Conservation (phyloP, 208 protist genomes). For the Leishmania aethiopica region DNA sequence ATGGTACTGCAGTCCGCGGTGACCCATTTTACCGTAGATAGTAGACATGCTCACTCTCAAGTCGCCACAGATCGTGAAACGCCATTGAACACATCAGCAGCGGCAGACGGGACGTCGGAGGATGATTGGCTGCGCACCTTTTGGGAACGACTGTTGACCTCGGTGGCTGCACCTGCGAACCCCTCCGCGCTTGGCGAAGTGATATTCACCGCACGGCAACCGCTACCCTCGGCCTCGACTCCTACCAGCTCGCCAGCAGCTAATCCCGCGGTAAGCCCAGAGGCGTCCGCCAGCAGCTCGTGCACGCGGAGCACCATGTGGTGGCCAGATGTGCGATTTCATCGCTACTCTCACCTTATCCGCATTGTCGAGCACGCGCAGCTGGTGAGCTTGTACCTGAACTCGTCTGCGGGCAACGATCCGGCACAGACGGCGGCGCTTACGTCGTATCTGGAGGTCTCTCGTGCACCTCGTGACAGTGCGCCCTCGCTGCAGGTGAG, state of each 20-base stretch:
- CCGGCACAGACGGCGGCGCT: background rate
- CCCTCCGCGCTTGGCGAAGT: constrained; percentile 3
- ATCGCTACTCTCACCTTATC: constrained; percentile 31
- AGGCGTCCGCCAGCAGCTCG: background rate
- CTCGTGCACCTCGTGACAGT: constrained; percentile 7
- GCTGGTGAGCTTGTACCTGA: constrained; percentile 30
- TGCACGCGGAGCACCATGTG: constrained; percentile 39
- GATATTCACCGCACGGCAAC: background rate
- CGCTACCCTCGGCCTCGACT: background rate
- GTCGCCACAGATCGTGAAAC: constrained; percentile 9
- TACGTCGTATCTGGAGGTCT: constrained; percentile 7
- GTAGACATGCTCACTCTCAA: constrained; percentile 8
- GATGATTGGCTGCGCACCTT: background rate
- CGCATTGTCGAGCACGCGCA: constrained; percentile 54
- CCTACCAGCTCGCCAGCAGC: background rate
- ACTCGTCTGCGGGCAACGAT: constrained; percentile 2
- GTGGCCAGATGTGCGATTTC: constrained; percentile 50
- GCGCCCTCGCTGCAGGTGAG: constrained; percentile 30
- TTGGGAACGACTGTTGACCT: background rate
- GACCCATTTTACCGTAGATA: constrained; percentile 26
- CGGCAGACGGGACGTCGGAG: background rate
- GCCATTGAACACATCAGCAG: background rate
- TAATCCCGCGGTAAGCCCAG: constrained; percentile 1
- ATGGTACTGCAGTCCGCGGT: constrained; percentile 38
- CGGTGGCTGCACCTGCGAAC: background rate